These are phyloP conservation scores for Cordyceps cateniannulata DNA, from an alignment of 2,329 filamentous ascomycete species.

Conservation along the genomic window DNA sequence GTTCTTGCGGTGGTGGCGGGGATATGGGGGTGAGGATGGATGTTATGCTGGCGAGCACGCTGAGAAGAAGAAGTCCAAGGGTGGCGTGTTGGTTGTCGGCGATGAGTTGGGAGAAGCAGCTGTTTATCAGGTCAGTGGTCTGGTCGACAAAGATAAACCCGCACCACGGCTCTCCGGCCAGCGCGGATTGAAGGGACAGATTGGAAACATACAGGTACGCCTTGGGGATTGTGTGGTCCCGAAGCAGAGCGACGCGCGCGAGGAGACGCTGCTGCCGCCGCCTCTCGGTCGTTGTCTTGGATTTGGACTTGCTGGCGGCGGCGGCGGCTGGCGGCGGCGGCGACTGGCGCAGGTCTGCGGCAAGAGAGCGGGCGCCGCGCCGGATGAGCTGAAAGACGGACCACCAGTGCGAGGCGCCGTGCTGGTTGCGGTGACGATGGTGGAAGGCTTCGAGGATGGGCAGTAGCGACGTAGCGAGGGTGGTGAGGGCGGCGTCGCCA, in stretches of 20 bases:
- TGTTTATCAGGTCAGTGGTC: slow-evolving; percentile 20
- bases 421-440: slow-evolving; percentile 88
- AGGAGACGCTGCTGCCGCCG: background rate
- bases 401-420: slow-evolving; percentile 78
- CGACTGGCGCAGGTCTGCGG: slow-evolving; percentile 23
- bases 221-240: slow-evolving; percentile 16
- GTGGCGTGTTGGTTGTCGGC: slow-evolving; percentile 68
- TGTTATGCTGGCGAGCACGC: slow-evolving; percentile 53
- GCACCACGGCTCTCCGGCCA: background rate
- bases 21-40: slow-evolving; percentile 34
- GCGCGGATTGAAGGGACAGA: background rate
- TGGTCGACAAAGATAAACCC: too few species aligned
- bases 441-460: slow-evolving; percentile 65
- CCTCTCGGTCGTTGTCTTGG: background rate
- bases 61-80: slow-evolving; percentile 63
- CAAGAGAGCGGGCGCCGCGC: slow-evolving; percentile 54
- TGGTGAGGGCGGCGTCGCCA: background rate
- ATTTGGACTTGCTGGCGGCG: slow-evolving; percentile 6
- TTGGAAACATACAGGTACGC: slow-evolving; percentile 1
- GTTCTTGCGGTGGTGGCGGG: slow-evolving; percentile 13
- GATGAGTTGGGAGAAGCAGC: slow-evolving; percentile 61
- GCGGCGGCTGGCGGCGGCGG: background rate
- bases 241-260: background rate
- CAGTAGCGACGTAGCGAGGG: slow-evolving; percentile 31
- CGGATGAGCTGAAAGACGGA: slow-evolving; percentile 63